Evolutionary conservation across 805 yeast genomes (phyloP).

Genomic region (Saturnispora gosingensis): DNA sequence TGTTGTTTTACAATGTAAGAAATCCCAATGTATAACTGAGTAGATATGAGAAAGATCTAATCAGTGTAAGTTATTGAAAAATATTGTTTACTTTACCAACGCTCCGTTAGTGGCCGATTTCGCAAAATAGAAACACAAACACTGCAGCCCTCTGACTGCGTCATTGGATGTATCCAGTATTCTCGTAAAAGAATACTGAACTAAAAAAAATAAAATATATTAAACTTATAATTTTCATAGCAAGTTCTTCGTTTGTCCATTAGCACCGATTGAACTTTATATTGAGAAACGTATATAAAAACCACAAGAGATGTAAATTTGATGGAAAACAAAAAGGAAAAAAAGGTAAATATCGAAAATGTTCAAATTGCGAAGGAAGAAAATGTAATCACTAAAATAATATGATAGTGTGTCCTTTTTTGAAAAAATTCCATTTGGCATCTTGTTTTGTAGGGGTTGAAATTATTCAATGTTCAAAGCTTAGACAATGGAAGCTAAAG

Average conservation of each 20-base stretch:
- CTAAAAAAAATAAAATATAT: constrained; percentile 9
- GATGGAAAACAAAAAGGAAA: not conserved
- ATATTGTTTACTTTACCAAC: constrained; percentile 35
- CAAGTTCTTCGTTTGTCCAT: not conserved
- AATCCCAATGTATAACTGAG: not conserved
- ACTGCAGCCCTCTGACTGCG: constrained; percentile 50
- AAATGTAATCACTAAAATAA: not conserved
- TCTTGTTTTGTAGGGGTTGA: not conserved
- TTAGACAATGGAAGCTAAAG: constrained; percentile 47
- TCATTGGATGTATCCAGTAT: constrained; percentile 32
- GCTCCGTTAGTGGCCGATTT: constrained; percentile 47
- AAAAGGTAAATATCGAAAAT: not conserved
- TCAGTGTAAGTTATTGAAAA: not conserved
- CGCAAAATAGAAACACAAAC: constrained; percentile 26
- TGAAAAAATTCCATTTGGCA: not conserved
- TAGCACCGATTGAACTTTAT: not conserved
- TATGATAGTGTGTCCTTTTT: not conserved
- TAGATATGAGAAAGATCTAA: not conserved
- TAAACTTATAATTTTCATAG: constrained; percentile 3
- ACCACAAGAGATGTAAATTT: not conserved
- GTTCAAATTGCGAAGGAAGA: not conserved
- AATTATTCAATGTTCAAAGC: not conserved
- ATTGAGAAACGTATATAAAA: not conserved
- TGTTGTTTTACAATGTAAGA: not conserved
- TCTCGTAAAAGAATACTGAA: constrained; percentile 9